Percentiles rank a stretch among this genome's conserved stretches.
Conservation (phyloP, 78 protist species). For the slime mould (Dictyostelium discoideum) region DNA sequence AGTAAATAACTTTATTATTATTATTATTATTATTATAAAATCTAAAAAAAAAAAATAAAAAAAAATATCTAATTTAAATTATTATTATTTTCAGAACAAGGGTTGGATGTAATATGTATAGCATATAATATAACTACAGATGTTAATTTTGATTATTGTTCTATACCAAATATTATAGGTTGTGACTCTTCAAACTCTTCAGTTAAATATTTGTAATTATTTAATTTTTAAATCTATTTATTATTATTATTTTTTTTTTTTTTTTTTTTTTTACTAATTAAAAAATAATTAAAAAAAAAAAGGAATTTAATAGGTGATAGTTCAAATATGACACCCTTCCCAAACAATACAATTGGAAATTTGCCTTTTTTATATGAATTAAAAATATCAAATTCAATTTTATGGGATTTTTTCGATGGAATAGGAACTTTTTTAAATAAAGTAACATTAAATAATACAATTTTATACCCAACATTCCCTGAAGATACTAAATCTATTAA, state of each 20-base stretch:
- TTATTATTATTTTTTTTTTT: not conserved
- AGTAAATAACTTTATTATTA: not conserved
- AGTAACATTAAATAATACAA: not conserved
- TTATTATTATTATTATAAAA: too few species aligned
- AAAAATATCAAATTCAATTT: not conserved
- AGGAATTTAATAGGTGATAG: not conserved
- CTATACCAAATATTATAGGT: not conserved
- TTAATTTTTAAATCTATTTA: too few species aligned
- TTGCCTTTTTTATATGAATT: not conserved
- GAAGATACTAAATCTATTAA: not conserved
- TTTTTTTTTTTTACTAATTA: not conserved
- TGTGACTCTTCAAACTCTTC: not conserved
- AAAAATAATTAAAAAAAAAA: too few species aligned
- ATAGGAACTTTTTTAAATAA: not conserved
- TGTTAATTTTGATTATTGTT: not conserved
- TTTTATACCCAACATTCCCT: not conserved
- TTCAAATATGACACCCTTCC: not conserved
- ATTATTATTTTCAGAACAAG: not conserved
- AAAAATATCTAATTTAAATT: too few species aligned
- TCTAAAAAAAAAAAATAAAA: not conserved
- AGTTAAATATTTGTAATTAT: not conserved
- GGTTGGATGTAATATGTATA: not conserved
- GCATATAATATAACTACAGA: not conserved
- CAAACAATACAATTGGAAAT: not conserved
- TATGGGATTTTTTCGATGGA: not conserved